Evolutionary conservation across 441 rosid genomes (phyloP), one percentile per base, ranked within the genome.

Genomic region (Adansonia gregorii): DNA sequence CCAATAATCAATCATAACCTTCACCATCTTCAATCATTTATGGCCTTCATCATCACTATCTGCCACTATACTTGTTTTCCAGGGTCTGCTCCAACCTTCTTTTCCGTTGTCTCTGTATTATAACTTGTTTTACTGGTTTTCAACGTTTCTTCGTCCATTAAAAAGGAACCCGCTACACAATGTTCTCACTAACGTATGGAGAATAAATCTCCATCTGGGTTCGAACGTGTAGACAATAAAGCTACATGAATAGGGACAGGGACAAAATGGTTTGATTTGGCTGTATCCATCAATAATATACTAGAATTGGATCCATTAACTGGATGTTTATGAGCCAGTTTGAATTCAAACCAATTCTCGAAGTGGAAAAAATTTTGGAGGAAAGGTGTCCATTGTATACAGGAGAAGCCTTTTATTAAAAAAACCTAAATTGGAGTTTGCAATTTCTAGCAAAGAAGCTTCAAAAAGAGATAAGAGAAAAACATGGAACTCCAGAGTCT

Each of bases 151-250:
- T 35, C 41, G 41, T 35, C 41, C 6, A 35, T 4, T 35, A 0
- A 35, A 35, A 35, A 35, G 4, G 41, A 35, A 35, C 41, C 0
- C 41, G 3, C 6, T 35, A 35, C 41, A 35, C 41, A 35, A 35
- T 35, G 58, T 54, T 54, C 41, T 81, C 82, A 80, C 76, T 52
- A 78, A 76, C 72, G 81, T 76, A 79, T 58, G 77, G 59, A 80
- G 81, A 69, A 72, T 83, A 79, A 69, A 72, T 83, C 82, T 68
- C 78, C 76, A 70, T 82, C 81, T 8, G 78, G 55, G 75, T 68
- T 85, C 67, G 71, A 54, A 22, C 77, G 2, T 65, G 68, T 66
- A 64, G 76, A 76, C 0, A 79, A 72, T 3, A 85, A 83, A 67
- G 79, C 76, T 76, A 82, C 82, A 20, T 67, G 79, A 35, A 35